Base-by-base conservation (phyloP, 2,329 filamentous ascomycete species). In the Calonectria henricotiae region DNA sequence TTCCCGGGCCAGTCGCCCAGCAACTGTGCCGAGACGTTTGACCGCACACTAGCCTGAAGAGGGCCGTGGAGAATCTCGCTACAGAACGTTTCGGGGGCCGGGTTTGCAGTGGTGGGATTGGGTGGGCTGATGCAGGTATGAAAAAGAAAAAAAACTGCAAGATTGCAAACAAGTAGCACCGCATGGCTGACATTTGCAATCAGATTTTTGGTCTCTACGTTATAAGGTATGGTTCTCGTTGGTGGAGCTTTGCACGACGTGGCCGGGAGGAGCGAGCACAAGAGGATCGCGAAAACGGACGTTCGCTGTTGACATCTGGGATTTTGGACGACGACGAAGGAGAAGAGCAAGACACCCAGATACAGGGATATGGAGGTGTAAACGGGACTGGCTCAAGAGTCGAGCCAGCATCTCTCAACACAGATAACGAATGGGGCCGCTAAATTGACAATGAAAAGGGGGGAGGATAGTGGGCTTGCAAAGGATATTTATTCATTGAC, bases 41-140 rank as follows among this genome's bases (percentile, higher is more conserved):
- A 83, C 0, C 83, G 89, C 35, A 79, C 77, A 0, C 76, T 67
- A 15, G 79, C 86, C 0, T 94, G 92, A 67, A 77, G 86, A 11
- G 84, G 68, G 1, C 84, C 85, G 0, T 93, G 91, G 91, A 86
- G 83, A n/a, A 81, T 79, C 30, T 84, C 87, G 49, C 84, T 91
- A 79, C 85, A 87, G 77, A 83, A 81, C 6, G 85, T 86, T 32
- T 86, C 89, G 0, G 87, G 88, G 0, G 76, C 90, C 23, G 83
- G 91, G 44, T 84, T 93, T 60, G 84, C 82, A 0, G 85, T 91
- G 30, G 86, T 87, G 0, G 49, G 90, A 0, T 79, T 82, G 0
- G 86, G 89, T 5, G 89, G 87, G 5, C 55, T 89, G 5, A 82
- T 91, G 67, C 89, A 92, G 85, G 89, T 90, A 75, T 23, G 25